Evolutionary conservation across 208 protist species (phyloP), one percentile per base, ranked within the genome.

Genomic region (Phytomonas sp.): DNA sequence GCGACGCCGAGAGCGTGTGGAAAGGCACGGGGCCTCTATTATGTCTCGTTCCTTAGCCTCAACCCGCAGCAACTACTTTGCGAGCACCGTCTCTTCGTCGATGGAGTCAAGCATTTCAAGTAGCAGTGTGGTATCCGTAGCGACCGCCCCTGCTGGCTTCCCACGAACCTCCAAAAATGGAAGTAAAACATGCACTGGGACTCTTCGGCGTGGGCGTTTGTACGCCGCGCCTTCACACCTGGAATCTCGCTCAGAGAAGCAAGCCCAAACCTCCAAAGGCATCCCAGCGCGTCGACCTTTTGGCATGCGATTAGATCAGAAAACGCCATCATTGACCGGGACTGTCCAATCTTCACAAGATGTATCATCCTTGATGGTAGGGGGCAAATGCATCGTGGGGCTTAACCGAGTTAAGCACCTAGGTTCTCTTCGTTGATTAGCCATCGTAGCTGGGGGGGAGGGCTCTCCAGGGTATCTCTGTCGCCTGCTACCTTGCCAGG

Each of bases 11-110:
- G 71, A 81, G 31, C 79, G 80, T 8, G 75, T 88, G 12, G 77
- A 82, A 40, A 76, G 83, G 62, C 86, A 85, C 59, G 63, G 69
- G 29, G 64, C 73, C 12, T 76, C 78, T 16, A 69, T 87, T 42
- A 69, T 78, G 40, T 81, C 78, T n/a, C 80, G 91, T 19, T 88
- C 84, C 0, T 72, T 87, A 16, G 78, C 69, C 34, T 71, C 68
- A 6, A 83, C 82, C 6, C 73, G 78, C 4, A 73, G 67, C 52
- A 52, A 71, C 26, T 93, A 80, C 49, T 73, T 87, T 60, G 67
- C 80, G 10, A 84, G 76, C 45, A 75, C 66, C 31, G 69, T 66
- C 4, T 34, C 59, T 6, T 32, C 67, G 10, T 65, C 37, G 26
- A 19, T 82, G 45, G 71, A 73, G 42, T 37, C 60, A 33, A 78